Evolutionary conservation across 2,329 filamentous ascomycete species (phyloP).

Genomic region (Berkeleyomyces rouxiae): DNA sequence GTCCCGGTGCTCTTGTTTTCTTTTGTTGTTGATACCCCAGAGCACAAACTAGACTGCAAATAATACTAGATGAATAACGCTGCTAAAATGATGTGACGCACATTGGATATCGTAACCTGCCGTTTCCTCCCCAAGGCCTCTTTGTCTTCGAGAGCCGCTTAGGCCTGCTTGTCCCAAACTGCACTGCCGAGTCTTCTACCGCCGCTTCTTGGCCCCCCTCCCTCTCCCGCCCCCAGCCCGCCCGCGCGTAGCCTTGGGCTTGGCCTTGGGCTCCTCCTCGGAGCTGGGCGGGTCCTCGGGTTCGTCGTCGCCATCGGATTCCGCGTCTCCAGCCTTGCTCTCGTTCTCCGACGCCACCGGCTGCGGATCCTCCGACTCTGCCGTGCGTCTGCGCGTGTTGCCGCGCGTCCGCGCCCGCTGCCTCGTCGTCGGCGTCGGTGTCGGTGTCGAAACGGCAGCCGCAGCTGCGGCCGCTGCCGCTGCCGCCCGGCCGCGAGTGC

Average conservation of each 20-base stretch:
- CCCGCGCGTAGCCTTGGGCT: slow-evolving; percentile 23
- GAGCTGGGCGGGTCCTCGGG: slow-evolving; percentile 21
- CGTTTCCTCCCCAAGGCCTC: not conserved
- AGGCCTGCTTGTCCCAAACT: slow-evolving; percentile 8
- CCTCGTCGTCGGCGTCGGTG: slow-evolving; percentile 16
- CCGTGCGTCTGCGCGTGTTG: not conserved
- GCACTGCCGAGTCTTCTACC: slow-evolving; percentile 16
- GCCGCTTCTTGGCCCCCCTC: slow-evolving; percentile 22
- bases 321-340: slow-evolving; percentile 21
- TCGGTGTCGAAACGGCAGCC: not conserved
- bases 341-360: slow-evolving; percentile 22
- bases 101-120: not conserved
- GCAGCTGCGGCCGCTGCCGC: not conserved
- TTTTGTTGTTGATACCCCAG: not conserved
- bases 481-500: not conserved
- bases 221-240: slow-evolving; percentile 21
- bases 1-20: not conserved
- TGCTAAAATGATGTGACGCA: not conserved
- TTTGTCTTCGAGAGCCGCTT: not conserved
- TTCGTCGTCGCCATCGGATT: slow-evolving; percentile 18
- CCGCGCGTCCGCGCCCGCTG: slow-evolving; percentile 19
- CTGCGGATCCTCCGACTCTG: slow-evolving; percentile 8
- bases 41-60: not conserved
- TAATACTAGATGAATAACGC: not conserved
- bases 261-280: slow-evolving; percentile 24